Base-by-base conservation (phyloP, 192 early-diverging fungal genomes). In the Coemansia sp. region DNA sequence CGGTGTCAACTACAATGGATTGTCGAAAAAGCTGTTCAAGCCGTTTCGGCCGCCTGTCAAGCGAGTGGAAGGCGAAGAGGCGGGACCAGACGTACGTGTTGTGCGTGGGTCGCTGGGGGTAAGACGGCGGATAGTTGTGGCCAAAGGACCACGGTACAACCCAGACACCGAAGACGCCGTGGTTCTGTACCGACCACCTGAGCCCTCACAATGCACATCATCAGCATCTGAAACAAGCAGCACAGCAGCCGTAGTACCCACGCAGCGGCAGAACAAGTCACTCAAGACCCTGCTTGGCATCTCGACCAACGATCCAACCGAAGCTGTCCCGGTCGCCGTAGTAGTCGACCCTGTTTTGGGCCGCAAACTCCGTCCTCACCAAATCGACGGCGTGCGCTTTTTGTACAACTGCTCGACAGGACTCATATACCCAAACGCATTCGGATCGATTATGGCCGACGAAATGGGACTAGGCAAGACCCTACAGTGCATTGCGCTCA, bases 361-460 rank as follows among this genome's bases (percentile, higher is more conserved):
- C 1, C 87, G 86, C 56, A 87, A 94, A 26, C 69, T 99, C 62
- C 88, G 98, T 13, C 96, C 96, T 3, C 98, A 99, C 71, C 94
- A 99, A 66, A 85, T 98, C 24, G 96, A 98, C 60, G 98, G 98
- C 32, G 94, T 99, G 3, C 78, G 86, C 63, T 99, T 99, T 68
- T 75, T 99, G 65, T 99, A 92, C 82, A 87, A 92, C 35, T 99
- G 98, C 77, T 87, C 90, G 1, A 98, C 93, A 13, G 96, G 94
- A n/a, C 66, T 62, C 22, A 85, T 87, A 14, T 78, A 85, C 29
- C 76, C 85, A 22, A 82, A 89, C 67, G 90, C 91, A 1, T 92
- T 84, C 69, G 98, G 96, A 63, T 96, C 94, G 62, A 99, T 99
- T 55, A 98, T 98, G 95, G 98, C 98, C 1, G 98, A 99, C 77